Evolutionary conservation across 2,329 filamentous ascomycete genomes (phyloP).

Genomic region (Paecilomyces fulvus): DNA sequence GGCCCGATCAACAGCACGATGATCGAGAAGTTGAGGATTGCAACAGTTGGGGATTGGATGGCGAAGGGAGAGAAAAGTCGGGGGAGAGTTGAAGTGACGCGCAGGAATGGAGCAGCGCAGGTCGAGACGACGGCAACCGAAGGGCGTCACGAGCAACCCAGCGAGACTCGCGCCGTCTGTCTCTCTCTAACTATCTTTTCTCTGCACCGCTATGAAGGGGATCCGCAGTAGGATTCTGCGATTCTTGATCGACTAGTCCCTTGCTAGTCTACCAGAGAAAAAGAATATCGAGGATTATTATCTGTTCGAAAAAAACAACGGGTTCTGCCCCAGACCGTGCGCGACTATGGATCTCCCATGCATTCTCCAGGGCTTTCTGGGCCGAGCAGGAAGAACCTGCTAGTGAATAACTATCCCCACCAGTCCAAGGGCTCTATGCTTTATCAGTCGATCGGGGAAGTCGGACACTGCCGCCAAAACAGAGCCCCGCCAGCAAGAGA

Average conservation of each 20-base stretch:
- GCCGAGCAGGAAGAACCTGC: background rate
- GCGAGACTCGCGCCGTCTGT: background rate
- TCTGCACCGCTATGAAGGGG: background rate
- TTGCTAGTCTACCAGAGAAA: background rate
- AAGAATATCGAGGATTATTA: background rate
- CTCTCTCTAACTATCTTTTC: background rate
- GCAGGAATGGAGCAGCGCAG: background rate
- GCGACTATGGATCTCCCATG: background rate
- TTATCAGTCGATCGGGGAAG: background rate
- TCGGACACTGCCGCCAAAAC: background rate
- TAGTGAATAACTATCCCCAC: background rate
- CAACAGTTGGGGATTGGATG: background rate
- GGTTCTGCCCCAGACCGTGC: background rate
- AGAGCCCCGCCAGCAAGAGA: background rate
- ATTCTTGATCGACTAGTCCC: background rate
- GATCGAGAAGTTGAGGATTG: background rate
- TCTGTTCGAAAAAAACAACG: too few species aligned
- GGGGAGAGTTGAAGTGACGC: background rate
- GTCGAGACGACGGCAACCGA: background rate
- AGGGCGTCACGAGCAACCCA: background rate
- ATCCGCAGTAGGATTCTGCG: background rate
- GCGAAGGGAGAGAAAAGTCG: background rate
- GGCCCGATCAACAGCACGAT: constrained; percentile 1
- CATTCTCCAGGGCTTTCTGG: background rate
- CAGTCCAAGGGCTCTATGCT: background rate